phyloP scores from a whole-genome alignment of 2,329 filamentous ascomycete species.

The Aspergillus novoparasiticus region DNA sequence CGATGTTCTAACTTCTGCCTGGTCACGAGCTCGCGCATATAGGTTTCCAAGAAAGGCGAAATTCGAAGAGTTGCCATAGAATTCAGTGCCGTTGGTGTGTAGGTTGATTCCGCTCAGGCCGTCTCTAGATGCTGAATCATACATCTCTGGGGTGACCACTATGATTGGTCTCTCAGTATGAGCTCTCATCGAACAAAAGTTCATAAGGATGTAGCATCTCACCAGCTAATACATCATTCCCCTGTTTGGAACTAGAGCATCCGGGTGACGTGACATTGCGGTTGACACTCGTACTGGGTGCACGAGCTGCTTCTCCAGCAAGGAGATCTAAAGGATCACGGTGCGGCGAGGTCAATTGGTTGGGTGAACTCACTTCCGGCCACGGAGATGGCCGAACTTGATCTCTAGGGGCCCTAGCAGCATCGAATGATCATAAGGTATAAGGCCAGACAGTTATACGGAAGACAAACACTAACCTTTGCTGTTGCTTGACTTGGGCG shows the following conservation, averaged over 20 bases:
- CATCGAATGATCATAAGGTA: not conserved
- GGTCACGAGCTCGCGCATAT: constrained; percentile 23
- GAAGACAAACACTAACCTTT: constrained; percentile 5
- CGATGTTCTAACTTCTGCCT: constrained; percentile 12
- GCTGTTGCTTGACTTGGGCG: constrained; percentile 7
- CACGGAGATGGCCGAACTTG: constrained; percentile 17
- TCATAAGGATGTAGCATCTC: not conserved
- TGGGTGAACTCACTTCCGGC: constrained; percentile 12
- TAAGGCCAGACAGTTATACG: not conserved
- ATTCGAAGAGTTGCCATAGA: constrained; percentile 32
- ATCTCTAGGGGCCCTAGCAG: not conserved
- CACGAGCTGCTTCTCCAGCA: not conserved
- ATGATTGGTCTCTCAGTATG: not conserved
- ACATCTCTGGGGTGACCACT: constrained; percentile 15
- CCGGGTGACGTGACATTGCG: constrained; percentile 6
- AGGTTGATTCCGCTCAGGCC: constrained; percentile 30
- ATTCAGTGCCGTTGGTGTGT: constrained; percentile 31
- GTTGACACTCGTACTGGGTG: not conserved
- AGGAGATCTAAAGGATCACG: not conserved
- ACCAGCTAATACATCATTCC: constrained; percentile 7
- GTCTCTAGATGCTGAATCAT: constrained; percentile 23
- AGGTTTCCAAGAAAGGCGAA: constrained; percentile 29
- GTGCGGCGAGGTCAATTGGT: not conserved
- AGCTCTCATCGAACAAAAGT: not conserved
- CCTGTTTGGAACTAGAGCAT: not conserved